phyloP scores from a whole-genome alignment of 1,284 basidiomycete genomes.

The Irpex rosettiformis region DNA sequence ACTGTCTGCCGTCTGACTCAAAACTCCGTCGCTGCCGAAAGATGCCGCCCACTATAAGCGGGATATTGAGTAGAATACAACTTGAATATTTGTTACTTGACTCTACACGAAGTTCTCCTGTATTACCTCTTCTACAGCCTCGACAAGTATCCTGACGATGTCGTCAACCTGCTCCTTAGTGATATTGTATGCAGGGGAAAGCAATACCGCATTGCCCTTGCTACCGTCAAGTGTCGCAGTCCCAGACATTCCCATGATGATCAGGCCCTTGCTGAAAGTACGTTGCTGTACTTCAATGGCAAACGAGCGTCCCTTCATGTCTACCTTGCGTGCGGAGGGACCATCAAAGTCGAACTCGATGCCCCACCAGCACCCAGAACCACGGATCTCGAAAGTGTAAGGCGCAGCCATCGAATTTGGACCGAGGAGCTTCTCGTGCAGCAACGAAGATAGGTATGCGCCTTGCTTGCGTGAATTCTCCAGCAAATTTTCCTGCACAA shows the following conservation, averaged over 20 bases:
- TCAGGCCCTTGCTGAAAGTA: slow-evolving; percentile 59
- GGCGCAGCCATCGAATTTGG: slow-evolving; percentile 57
- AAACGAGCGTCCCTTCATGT: slow-evolving; percentile 52
- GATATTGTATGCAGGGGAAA: slow-evolving; percentile 75
- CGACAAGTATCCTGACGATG: slow-evolving; percentile 61
- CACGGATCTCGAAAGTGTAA: slow-evolving; percentile 72
- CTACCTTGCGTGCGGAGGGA: slow-evolving; percentile 36
- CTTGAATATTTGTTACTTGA: no score
- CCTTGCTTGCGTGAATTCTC: slow-evolving; percentile 64
- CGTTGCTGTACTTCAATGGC: slow-evolving; percentile 63
- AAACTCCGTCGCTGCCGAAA: not conserved
- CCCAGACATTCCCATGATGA: slow-evolving; percentile 71
- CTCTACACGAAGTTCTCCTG: slow-evolving; percentile 21
- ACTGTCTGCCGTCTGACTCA: not conserved
- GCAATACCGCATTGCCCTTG: slow-evolving; percentile 65
- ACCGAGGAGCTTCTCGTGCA: slow-evolving; percentile 49
- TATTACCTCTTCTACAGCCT: slow-evolving; percentile 61
- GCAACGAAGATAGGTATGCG: slow-evolving; percentile 53
- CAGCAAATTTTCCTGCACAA: slow-evolving; percentile 65
- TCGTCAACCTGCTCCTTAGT: slow-evolving; percentile 61
- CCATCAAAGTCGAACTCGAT: slow-evolving; percentile 72
- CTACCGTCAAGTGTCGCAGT: slow-evolving; percentile 66
- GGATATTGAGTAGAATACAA: not conserved
- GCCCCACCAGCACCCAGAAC: slow-evolving; percentile 79
- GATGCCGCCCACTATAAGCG: not conserved